Base-by-base conservation (phyloP, 225 moss, liverwort and hornwort species). In the Polytrichum commune region DNA sequence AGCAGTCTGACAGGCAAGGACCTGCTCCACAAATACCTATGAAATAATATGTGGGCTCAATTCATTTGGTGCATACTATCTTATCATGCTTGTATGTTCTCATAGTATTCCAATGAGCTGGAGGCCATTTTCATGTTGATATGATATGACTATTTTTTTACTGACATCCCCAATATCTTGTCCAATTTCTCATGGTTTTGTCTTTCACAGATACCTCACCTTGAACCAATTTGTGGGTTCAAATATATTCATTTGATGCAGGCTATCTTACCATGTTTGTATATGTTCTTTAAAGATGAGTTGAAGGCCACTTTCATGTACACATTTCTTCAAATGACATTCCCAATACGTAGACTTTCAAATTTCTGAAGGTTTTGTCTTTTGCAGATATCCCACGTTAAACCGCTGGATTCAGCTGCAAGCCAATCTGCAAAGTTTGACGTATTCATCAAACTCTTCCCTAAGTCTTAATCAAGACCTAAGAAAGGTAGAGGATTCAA, bases 371-470 rank as follows among this genome's bases (percentile, higher is more conserved):
- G 46, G 46, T 13, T 13, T 72, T 69, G 72, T n/a, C 20, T 53
- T 76, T 74, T 79, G 75, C 89, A 98, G 97, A 35, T 92, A 88
- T 78, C 79, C 95, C 53, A 90, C 95, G 27, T 83, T 99, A 63
- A 90, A 99, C 78, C 91, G 98, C 71, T 99, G 98, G 98, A 95
- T 99, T 79, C 93, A 99, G 80, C 90, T 99, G 77, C 95, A 99
- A 83, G 93, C 91, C 68, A 93, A 93, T 78, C 77, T 89, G 38
- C 91, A 99, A 80, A 85, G 90, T 70, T 71, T 99, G 55, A 84
- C 90, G 20, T 87, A 91, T 54, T 90, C 87, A 64, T 78, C 94
- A 54, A 88, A 82, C 60, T 92, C 89, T 74, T 81, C 87, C 19
- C 87, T 76, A 75, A 86, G 77, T 60, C 72, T 75, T 53, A 87